These are phyloP conservation scores for Phytophthora idaei DNA, from an alignment of 352 stramenopile species.

Conservation along the genomic window DNA sequence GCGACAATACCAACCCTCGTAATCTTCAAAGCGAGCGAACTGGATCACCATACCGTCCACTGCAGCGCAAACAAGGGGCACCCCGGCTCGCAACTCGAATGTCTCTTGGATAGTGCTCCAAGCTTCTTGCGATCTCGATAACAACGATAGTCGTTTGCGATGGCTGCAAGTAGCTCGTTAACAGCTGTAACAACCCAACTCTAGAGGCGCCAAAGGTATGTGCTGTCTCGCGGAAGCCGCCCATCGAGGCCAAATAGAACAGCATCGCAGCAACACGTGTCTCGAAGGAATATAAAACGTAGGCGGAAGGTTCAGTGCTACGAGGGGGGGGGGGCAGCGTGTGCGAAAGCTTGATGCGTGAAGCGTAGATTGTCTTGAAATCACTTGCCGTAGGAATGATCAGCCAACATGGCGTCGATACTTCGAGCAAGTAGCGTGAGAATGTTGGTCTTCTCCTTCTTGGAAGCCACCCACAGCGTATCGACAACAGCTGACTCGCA, in stretches of 20 bases:
- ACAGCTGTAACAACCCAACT: not conserved
- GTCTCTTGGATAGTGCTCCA: not conserved
- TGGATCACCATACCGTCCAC: slow-evolving; percentile 4
- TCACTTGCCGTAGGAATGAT: not conserved
- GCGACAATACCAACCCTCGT: slow-evolving; percentile 3
- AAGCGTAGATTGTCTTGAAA: not conserved
- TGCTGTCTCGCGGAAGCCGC: not conserved
- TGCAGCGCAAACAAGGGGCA: slow-evolving; percentile 5
- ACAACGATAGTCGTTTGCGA: not conserved
- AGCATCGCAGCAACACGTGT: not conserved
- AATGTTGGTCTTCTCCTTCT: not conserved
- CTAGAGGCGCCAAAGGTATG: slow-evolving; percentile 3
- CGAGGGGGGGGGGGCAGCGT: not conserved
- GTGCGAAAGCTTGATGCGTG: not conserved
- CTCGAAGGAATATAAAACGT: not conserved
- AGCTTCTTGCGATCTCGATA: not conserved
- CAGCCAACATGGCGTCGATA: not conserved
- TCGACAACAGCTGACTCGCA: no score
- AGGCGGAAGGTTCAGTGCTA: not conserved
- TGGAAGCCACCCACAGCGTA: no score
- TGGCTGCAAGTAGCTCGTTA: not conserved
- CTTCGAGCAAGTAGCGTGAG: not conserved
- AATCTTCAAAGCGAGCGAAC: slow-evolving; percentile 1
- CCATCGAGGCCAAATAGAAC: not conserved
- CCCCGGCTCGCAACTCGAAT: not conserved